Conservation (phyloP, 1,139 yeast genomes). For the Suhomyces bokatorum region DNA sequence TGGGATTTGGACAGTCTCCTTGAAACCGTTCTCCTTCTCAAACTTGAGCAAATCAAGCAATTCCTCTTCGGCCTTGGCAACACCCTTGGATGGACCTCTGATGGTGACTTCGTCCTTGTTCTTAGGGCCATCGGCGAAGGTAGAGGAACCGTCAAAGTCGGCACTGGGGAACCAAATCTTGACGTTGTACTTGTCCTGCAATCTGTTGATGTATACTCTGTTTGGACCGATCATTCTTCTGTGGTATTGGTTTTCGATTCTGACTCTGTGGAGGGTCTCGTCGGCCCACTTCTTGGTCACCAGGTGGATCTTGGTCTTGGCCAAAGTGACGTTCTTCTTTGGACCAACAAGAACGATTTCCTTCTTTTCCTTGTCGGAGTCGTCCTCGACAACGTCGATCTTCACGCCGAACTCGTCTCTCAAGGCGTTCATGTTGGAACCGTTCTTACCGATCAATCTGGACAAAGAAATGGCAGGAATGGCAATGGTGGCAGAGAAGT, state of each 20-base stretch:
- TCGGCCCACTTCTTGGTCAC: constrained; percentile 82
- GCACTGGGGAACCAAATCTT: constrained; percentile 70
- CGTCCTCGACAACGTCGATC: constrained; percentile 57
- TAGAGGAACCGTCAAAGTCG: constrained; percentile 32
- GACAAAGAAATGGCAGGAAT: constrained; percentile 72
- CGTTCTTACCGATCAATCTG: constrained; percentile 88
- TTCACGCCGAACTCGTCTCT: constrained; percentile 79
- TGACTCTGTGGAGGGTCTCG: constrained; percentile 63
- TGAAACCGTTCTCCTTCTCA: constrained; percentile 84
- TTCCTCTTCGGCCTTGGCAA: constrained; percentile 82
- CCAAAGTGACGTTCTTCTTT: constrained; percentile 76
- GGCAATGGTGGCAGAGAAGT: constrained; percentile 49
- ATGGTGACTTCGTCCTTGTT: constrained; percentile 68
- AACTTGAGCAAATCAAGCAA: constrained; percentile 78
- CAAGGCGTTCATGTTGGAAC: constrained; percentile 66
- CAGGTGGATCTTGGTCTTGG: constrained; percentile 57
- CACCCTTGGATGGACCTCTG: constrained; percentile 92
- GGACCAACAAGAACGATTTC: constrained; percentile 70
- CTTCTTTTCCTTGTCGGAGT: constrained; percentile 42
- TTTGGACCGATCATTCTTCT: constrained; percentile 81
- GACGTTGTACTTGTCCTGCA: constrained; percentile 88
- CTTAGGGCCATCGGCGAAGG: constrained; percentile 38
- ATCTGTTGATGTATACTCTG: constrained; percentile 79
- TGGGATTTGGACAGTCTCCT: constrained; percentile 65
- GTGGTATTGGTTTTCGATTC: constrained; percentile 77